Base-by-base conservation (phyloP, 129 eudicot genomes). In the Chrysanthemum makinoi region DNA sequence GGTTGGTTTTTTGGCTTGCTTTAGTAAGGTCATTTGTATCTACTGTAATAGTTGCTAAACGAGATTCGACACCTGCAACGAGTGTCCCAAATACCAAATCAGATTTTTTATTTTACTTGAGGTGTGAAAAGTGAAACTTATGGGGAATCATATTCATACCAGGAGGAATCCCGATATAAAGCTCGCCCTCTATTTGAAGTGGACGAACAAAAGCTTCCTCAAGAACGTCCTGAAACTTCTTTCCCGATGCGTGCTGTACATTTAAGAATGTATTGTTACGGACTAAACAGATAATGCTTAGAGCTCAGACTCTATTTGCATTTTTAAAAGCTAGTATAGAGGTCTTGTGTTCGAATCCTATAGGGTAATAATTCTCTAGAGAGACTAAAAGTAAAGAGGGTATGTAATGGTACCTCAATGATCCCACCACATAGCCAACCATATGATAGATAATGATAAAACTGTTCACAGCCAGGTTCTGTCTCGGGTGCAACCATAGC, bases 351-450 rank as follows among this genome's bases (percentile, higher is more conserved):
- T 26, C 10, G 15, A 18, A 61, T 4, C 16, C 46, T 51, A 51
- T 50, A 15, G 54, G 54, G 12, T 50, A 20, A 69, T 4, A 1
- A 16, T n/a, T 8, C 4, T 18, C 6, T 12, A 57, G 12, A 57
- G 33, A 57, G 30, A 28, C 26, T 18, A 11, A 47, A 80, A 43
- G 14, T 6, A 47, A 55, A 71, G 70, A 5, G 64, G 28, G 39
- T 14, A 57, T 61, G 65, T 52, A 66, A 8, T 47, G 35, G 63
- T 75, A 90, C 97, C 97, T 91, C 97, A 46, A 88, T 82, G 80
- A 91, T 83, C 53, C 92, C 97, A 35, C 97, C 97, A 82, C 95
- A 88, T 17, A 91, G 76, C 95, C 95, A 91, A 30, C 97, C 97
- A 73, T 77, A 91, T 15, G 97, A 88, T 22, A 88, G 69, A 77